phyloP scores from a whole-genome alignment of 1,284 basidiomycete genomes.

The Termitomyces sp. region DNA sequence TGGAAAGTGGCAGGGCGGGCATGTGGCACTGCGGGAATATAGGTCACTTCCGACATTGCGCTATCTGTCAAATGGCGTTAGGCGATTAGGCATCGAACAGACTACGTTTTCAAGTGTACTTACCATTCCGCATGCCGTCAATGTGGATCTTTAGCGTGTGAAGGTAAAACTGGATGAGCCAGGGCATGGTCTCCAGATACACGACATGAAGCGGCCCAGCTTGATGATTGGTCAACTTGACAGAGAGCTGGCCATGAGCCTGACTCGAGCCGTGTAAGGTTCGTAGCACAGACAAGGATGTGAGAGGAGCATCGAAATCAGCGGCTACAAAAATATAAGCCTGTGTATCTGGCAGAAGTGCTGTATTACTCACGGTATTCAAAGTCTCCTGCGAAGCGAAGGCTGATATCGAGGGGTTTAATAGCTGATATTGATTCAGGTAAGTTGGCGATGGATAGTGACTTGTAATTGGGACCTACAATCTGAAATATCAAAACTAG shows the following conservation, averaged over 20 bases:
- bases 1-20: conserved; percentile 73
- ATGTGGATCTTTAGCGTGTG: conserved; percentile 65
- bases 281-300: conserved; percentile 62
- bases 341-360: neutral
- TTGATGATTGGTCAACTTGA: conserved; percentile 67
- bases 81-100: conserved; percentile 5
- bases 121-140: conserved; percentile 40
- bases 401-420: conserved; percentile 47
- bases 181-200: conserved; percentile 92
- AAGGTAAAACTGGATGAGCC: conserved; percentile 86
- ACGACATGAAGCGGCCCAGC: conserved; percentile 46
- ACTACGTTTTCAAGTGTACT: conserved; percentile 17
- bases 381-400: conserved; percentile 60
- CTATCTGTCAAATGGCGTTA: conserved; percentile 37
- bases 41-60: conserved; percentile 56
- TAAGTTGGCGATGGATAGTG: conserved; percentile 3
- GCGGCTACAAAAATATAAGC: conserved; percentile 15
- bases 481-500: conserved; percentile 44
- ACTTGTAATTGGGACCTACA: conserved; percentile 29
- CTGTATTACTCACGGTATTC: conserved; percentile 45
- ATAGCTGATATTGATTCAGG: conserved; percentile 4
- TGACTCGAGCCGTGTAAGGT: conserved; percentile 76
- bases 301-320: conserved; percentile 27
- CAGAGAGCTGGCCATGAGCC: conserved; percentile 65
- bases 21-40: conserved; percentile 67